Evolutionary conservation across 169 alveolate genomes (phyloP).

Genomic region (Plasmodium malariae): DNA sequence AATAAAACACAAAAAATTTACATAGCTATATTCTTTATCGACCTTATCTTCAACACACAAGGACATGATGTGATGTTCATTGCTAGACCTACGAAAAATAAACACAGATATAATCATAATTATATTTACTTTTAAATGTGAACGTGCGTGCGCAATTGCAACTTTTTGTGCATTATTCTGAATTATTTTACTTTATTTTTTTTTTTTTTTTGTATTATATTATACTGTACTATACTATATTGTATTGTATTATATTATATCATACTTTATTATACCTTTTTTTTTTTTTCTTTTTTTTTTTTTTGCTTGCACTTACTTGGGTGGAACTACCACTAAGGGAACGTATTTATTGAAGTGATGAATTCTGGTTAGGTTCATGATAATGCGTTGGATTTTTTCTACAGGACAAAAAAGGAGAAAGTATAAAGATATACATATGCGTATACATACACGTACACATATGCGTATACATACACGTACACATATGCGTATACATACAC

Average conservation of each 20-base stretch:
- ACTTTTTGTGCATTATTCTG: too few species aligned
- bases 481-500: too few species aligned
- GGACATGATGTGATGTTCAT: slow-evolving; percentile 34
- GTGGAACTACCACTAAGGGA: slow-evolving; percentile 65
- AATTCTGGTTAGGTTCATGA: slow-evolving; percentile 45
- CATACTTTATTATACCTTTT: neutral
- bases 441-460: too few species aligned
- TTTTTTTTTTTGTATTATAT: too few species aligned
- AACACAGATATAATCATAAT: neutral
- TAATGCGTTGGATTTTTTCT: slow-evolving; percentile 68
- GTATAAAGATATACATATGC: neutral
- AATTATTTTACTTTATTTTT: too few species aligned
- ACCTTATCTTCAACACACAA: slow-evolving; percentile 72
- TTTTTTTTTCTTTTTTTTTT: neutral
- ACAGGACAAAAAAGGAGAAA: neutral
- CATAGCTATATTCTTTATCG: slow-evolving; percentile 75
- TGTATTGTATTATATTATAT: too few species aligned
- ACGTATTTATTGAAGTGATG: slow-evolving; percentile 54
- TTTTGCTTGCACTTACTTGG: slow-evolving; percentile 37
- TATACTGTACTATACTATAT: too few species aligned
- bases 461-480: too few species aligned
- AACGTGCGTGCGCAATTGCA: too few species aligned
- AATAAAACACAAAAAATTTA: slow-evolving; percentile 71
- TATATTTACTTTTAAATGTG: neutral
- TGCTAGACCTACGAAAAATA: slow-evolving; percentile 3